Evolutionary conservation across 2,329 filamentous ascomycete species (phyloP).

Genomic region (Colletotrichum sp.): DNA sequence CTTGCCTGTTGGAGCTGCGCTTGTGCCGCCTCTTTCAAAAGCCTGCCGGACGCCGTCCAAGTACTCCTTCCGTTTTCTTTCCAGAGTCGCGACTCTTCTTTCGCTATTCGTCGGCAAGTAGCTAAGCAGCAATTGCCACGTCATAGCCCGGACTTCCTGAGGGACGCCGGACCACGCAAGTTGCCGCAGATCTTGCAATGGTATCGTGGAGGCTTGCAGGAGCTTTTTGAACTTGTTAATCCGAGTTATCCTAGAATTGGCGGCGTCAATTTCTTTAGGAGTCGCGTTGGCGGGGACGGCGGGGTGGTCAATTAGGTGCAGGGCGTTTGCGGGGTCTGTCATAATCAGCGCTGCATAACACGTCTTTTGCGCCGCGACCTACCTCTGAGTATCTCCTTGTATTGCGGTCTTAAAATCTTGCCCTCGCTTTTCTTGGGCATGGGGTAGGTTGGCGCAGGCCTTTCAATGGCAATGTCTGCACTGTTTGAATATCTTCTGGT

Average conservation of each 20-base stretch:
- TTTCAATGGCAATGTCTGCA: slow-evolving; percentile 91
- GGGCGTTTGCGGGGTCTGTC: slow-evolving; percentile 82
- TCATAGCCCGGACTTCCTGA: slow-evolving; percentile 95
- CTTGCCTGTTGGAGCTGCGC: slow-evolving; percentile 41
- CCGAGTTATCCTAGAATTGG: slow-evolving; percentile 85
- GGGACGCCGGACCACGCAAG: slow-evolving; percentile 95
- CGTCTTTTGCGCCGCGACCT: background rate
- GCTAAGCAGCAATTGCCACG: slow-evolving; percentile 95
- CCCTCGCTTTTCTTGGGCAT: slow-evolving; percentile 88
- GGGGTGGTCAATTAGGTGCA: slow-evolving; percentile 93
- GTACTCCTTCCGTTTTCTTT: slow-evolving; percentile 96
- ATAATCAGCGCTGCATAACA: slow-evolving; percentile 18
- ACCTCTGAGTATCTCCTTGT: slow-evolving; percentile 91
- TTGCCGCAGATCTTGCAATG: slow-evolving; percentile 80
- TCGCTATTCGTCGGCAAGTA: slow-evolving; percentile 98
- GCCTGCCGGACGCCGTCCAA: slow-evolving; percentile 84
- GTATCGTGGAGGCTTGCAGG: slow-evolving; percentile 89
- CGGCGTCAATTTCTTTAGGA: slow-evolving; percentile 83
- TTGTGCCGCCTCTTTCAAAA: slow-evolving; percentile 63
- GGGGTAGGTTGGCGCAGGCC: slow-evolving; percentile 82
- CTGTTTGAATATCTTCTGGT: slow-evolving; percentile 78
- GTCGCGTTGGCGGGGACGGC: slow-evolving; percentile 74
- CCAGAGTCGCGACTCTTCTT: slow-evolving; percentile 84
- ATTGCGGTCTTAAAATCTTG: slow-evolving; percentile 95
- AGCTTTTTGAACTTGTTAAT: slow-evolving; percentile 99